These are phyloP conservation scores for Kwoniella pini DNA, from an alignment of 768 basidiomycete genomes.

Conservation along the genomic window DNA sequence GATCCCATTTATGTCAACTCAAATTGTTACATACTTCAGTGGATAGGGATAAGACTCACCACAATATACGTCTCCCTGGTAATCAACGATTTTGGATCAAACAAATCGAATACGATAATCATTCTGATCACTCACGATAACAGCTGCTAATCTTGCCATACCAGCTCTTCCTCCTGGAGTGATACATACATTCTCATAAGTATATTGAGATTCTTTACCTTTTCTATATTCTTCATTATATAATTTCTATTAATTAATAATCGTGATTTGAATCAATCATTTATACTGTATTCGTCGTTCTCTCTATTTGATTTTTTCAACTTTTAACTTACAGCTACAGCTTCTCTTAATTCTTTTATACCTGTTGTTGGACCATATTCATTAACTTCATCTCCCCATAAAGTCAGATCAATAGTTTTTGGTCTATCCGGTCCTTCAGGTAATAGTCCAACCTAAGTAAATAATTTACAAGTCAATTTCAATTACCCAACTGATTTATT, in stretches of 20 bases:
- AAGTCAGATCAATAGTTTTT: constrained; percentile 62
- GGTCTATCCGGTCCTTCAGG: constrained; percentile 72
- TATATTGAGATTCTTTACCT: constrained; percentile 79
- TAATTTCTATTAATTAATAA: constrained; percentile 56
- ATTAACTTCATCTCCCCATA: constrained; percentile 58
- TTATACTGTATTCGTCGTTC: too few relatives aligned
- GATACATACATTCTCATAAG: constrained; percentile 78
- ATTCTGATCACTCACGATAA: constrained; percentile 58
- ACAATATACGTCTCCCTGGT: constrained; percentile 60
- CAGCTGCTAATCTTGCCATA: constrained; percentile 84
- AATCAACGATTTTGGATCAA: background rate
- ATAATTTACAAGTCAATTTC: too few relatives aligned
- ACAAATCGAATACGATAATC: background rate
- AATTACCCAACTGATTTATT: too few relatives aligned
- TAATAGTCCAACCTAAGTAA: constrained; percentile 64
- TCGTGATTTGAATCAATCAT: too few relatives aligned
- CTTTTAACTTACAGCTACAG: constrained; percentile 64
- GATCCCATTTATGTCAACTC: too few relatives aligned
- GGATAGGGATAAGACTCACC: too few relatives aligned
- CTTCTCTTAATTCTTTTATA: constrained; percentile 77
- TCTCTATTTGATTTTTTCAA: too few relatives aligned
- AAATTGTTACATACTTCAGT: too few relatives aligned
- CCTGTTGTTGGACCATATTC: constrained; percentile 95
- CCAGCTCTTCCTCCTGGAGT: constrained; percentile 92
- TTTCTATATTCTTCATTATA: constrained; percentile 87